Base-by-base conservation (phyloP, 139 green algal species). In the Picochlorum sp. region DNA sequence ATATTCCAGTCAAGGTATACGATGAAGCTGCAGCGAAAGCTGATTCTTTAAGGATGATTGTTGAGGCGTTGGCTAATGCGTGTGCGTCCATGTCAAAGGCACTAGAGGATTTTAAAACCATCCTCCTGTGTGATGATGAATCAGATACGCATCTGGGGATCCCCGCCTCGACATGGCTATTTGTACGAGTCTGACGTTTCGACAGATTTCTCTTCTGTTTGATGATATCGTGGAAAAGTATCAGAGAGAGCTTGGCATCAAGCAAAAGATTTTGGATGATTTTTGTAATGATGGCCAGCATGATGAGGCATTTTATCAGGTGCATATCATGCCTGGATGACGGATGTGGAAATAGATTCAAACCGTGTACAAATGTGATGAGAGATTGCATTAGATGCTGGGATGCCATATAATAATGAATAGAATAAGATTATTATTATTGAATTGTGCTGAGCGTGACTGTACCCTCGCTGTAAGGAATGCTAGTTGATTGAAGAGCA, bases 311-410 rank as follows among this genome's bases (percentile, higher is more conserved):
- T 15, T 28, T 32, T 15, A 68, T 30, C 64, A 73, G 47, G 64
- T 77, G 20, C 57, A 69, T 51, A 55, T 78, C 2, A 70, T 1
- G 71, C 71, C 13, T 78, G 71, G 71, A 55, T 73, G 49, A 49
- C 73, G 18, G 57, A 47, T 13, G 23, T 58, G 2, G 49, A 70
- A 21, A 61, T 73, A 18, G 65, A 73, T 7, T 41, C 69, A n/a
- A 23, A 37, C 3, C 3, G 14, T 34, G 60, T 73, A 18, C 61
- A 66, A 18, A 41, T 0, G 38, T 69, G 41, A 52, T 78, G 37
- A 59, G 47, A 6, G 11, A 11, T 78, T 3, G 18, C 45, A 6
- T n/a, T 15, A 26, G 71, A 78, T 41, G 67, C 69, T 26, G n/a
- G 18, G 8, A 26, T 54, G n/a, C 47, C 47, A 54, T 61, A 16